Base-by-base conservation (phyloP, 1,284 basidiomycete genomes). In the Melanopsichium pennsylvanicum region DNA sequence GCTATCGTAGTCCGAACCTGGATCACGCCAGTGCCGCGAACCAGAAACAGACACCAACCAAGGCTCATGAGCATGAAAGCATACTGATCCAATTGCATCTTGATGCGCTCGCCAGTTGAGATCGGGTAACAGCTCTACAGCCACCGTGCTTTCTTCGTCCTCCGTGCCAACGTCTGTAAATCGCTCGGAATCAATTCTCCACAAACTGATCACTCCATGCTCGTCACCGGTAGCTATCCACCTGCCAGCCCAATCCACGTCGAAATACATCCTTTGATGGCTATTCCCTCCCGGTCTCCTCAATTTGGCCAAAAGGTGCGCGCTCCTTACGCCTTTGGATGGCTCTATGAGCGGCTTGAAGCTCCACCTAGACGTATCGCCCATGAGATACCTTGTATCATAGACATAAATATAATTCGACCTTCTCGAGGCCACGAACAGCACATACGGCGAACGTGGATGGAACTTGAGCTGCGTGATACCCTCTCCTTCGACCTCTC, bases 391-490 rank as follows among this genome's bases (percentile, higher is more conserved):
- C 2, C 71, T 54, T 21, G 61, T 42, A 36, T 75, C 74, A 40
- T 71, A 75, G 27, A 66, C 72, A 29, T 66, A 60, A 38, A 75
- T 73, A 36, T 36, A 25, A 35, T 55, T 41, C 7, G 58, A 66
- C 15, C 59, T 54, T 26, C 74, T 47, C 9, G 64, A 67, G 13
- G 62, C 49, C 23, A 74, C 72, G 21, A 76, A 76, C 29, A 76
- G 49, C 15, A 76, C 45, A 21, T 69, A 40, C 5, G 70, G 63
- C 10, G 56, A 39, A 8, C 56, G 43, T n/a, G 74, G 74, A 25
- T 76, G 74, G 33, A 76, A 73, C 2, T 37, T 49, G 49, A 76
- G 59, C 33, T 71, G 74, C 13, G 68, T 62, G 39, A 76, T 58
- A 5, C 74, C 74, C 6, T 64, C 56, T 15, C 72, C 70, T 31